Evolutionary conservation across 1,284 basidiomycete species (phyloP).

Genomic region (Malassezia vespertilionis): DNA sequence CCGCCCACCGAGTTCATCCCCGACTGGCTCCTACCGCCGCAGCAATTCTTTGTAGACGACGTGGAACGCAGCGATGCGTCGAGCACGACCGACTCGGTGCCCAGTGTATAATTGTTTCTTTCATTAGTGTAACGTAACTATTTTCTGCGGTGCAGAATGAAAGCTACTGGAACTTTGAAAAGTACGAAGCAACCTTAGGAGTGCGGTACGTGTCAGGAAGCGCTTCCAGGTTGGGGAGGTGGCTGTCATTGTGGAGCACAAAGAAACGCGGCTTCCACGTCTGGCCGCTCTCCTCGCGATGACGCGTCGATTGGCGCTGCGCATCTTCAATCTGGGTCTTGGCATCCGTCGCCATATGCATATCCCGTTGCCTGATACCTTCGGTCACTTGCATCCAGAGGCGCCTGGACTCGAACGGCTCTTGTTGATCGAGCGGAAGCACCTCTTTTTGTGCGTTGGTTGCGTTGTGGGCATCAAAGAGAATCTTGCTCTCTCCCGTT

Average conservation of each 20-base stretch:
- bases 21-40: constrained; percentile 25
- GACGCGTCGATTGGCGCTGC: constrained; percentile 69
- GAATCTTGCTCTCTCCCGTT: constrained; percentile 60
- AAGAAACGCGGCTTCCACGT: constrained; percentile 70
- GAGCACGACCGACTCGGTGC: not conserved
- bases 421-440: constrained; percentile 72
- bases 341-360: constrained; percentile 82
- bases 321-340: constrained; percentile 85
- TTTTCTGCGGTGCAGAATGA: not conserved
- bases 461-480: constrained; percentile 71
- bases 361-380: constrained; percentile 76
- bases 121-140: too few species aligned
- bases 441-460: constrained; percentile 71
- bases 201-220: constrained; percentile 23
- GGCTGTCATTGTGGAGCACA: constrained; percentile 53
- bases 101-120: too few species aligned
- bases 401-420: constrained; percentile 69
- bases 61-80: constrained; percentile 18
- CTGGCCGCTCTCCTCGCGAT: constrained; percentile 64
- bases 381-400: constrained; percentile 76
- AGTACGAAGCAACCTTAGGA: constrained; percentile 24
- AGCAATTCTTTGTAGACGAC: constrained; percentile 25
- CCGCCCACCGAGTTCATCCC: constrained; percentile 27
- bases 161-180: constrained; percentile 4
- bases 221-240: constrained; percentile 33